Conservation (phyloP, 78 protist species). For the Capsaspora owczarzaki region DNA sequence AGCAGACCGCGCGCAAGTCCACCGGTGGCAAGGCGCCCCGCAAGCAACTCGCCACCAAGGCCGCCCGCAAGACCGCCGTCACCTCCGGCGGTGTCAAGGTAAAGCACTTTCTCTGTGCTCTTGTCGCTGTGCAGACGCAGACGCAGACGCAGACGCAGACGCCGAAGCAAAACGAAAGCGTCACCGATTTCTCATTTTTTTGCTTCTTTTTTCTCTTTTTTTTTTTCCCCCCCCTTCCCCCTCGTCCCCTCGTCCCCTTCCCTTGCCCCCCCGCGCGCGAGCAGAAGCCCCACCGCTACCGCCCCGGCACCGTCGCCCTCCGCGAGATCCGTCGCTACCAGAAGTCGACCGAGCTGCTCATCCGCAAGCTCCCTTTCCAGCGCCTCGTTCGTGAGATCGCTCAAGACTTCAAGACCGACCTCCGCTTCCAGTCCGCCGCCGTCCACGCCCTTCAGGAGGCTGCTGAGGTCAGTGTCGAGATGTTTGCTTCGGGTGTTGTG, state of each 20-base stretch:
- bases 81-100: slow-evolving; percentile 72
- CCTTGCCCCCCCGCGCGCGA: too few relatives aligned
- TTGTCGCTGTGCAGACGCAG: too few relatives aligned
- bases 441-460: slow-evolving; percentile 66
- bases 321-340: slow-evolving; percentile 74
- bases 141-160: too few relatives aligned
- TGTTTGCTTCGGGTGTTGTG: too few relatives aligned
- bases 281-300: slow-evolving; percentile 76
- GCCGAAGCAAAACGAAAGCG: too few relatives aligned
- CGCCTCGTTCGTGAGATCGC: slow-evolving; percentile 72
- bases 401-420: slow-evolving; percentile 42
- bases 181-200: too few relatives aligned
- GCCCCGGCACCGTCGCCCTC: slow-evolving; percentile 84
- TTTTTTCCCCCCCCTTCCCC: too few relatives aligned
- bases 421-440: slow-evolving; percentile 52
- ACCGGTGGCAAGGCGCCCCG: slow-evolving; percentile 92
- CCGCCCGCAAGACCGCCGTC: slow-evolving; percentile 77
- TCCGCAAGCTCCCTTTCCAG: slow-evolving; percentile 84
- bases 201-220: too few relatives aligned
- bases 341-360: slow-evolving; percentile 75
- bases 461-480: too few relatives aligned
- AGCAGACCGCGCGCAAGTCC: slow-evolving; percentile 91
- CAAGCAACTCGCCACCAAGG: slow-evolving; percentile 64
- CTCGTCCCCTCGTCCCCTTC: too few relatives aligned
- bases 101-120: too few relatives aligned